Base-by-base conservation (phyloP, 2,329 filamentous ascomycete genomes). In the Fusarium scirpi region DNA sequence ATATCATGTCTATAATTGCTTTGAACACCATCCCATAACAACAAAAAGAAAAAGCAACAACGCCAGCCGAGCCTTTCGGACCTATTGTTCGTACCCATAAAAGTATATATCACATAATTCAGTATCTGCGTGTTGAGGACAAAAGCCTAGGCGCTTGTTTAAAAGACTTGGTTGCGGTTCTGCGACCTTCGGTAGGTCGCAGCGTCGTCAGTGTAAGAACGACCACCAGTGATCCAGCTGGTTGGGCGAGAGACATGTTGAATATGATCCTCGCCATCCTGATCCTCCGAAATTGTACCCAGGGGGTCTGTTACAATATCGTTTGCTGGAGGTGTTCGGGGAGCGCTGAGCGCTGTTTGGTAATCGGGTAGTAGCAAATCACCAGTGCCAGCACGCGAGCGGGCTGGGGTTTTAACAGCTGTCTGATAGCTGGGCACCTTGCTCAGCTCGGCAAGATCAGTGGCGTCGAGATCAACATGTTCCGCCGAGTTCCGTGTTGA, bases 381-480 rank as follows among this genome's bases (percentile, higher is more conserved):
- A 24, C 85, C 84, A 9, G 84, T 79, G 45, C 83, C 84, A 51
- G 82, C 84, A 16, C 83, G 83, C 34, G 85, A 84, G 53, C 87
- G 85, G 18, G 89, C 86, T 8, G 89, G 88, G 1, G 90, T 88
- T 68, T 87, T 88, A 27, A 94, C 88, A 0, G 92, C 92, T 2
- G 92, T 94, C 18, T 87, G 86, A 77, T 94, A 94, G 60, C 92
- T 94, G 2, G 92, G 92, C 4, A 94, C 92, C 70, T 91, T 91
- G 77, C 85, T 91, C 44, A 94, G 81, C 69, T 89, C 87, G 49
- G 87, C 86, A 70, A 93, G 81, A 67, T 92, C 89, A 20, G 85
- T 81, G 62, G 90, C 87, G 32, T 87, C 83, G 49, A 85, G 84
- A 64, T 90, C 86, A 51, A 85, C 74, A 67, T 90, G 86, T 71